Percentiles rank a stretch among this genome's conserved stretches.
Evolutionary conservation across 257 asterid genomes (phyloP).

Genomic region (Solanum verrucosum): DNA sequence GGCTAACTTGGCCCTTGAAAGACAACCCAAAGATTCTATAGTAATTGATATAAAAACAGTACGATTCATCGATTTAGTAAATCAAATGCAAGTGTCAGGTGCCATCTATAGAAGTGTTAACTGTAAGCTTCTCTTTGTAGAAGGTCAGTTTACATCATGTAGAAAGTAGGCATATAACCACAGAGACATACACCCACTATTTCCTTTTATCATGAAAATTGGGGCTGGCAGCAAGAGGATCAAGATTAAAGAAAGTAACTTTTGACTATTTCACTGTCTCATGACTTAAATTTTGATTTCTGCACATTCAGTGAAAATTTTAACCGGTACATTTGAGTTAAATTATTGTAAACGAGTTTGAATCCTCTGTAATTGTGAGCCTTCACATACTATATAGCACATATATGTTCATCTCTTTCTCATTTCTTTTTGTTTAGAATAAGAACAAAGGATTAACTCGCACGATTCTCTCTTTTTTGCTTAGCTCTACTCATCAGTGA

Average conservation of each 20-base stretch:
- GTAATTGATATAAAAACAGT: neutral
- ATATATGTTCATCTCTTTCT: neutral
- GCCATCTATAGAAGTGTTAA: neutral
- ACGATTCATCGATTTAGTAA: neutral
- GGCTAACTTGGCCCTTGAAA: neutral
- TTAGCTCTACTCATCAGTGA: neutral
- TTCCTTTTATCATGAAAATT: neutral
- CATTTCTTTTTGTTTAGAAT: neutral
- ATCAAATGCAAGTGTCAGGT: neutral
- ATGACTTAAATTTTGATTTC: neutral
- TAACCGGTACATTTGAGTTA: neutral
- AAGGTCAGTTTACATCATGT: neutral
- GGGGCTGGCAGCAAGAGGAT: neutral
- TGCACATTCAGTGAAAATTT: neutral
- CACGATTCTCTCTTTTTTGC: neutral
- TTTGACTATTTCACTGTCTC: neutral
- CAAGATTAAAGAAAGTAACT: neutral
- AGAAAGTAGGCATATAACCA: neutral
- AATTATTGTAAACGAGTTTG: neutral
- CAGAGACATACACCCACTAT: neutral
- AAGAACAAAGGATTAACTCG: neutral
- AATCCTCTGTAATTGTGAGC: neutral
- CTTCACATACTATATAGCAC: neutral
- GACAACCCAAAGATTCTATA: neutral
- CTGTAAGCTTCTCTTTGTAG: neutral